These are phyloP conservation scores for Ascochyta rabiei DNA, from an alignment of 2,329 filamentous ascomycete species.

Conservation along the genomic window DNA sequence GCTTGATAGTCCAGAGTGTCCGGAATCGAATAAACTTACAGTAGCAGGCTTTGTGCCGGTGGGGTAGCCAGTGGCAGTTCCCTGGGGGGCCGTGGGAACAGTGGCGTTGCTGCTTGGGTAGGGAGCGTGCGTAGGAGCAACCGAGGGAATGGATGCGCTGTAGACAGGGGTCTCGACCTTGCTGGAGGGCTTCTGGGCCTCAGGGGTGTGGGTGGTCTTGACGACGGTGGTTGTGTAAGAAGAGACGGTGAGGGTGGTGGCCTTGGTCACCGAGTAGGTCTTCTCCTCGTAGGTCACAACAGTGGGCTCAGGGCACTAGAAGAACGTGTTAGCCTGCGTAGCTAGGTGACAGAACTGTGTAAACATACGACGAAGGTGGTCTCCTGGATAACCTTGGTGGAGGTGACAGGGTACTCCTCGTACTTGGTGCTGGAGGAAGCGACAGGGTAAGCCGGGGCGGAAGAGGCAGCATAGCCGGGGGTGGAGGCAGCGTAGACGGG, in stretches of 20 bases:
- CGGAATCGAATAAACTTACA: neutral
- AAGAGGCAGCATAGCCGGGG: conserved; percentile 18
- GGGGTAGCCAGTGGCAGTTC: conserved; percentile 35
- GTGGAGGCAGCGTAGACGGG: conserved; percentile 7
- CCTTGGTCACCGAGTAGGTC: conserved; percentile 17
- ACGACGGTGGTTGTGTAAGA: conserved; percentile 14
- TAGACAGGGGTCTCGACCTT: conserved; percentile 15
- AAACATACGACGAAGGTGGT: conserved; percentile 14
- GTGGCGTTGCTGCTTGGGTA: conserved; percentile 34
- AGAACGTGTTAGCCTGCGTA: no score
- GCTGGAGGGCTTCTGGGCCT: conserved; percentile 25
- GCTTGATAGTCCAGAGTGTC: neutral
- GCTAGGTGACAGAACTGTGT: no score
- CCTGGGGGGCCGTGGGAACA: conserved; percentile 22
- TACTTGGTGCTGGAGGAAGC: conserved; percentile 10
- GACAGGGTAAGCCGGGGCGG: conserved; percentile 9
- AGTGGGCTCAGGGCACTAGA: no score
- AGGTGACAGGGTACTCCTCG: conserved; percentile 13
- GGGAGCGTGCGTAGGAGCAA: conserved; percentile 21
- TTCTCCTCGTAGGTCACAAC: conserved; percentile 23
- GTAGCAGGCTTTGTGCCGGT: conserved; percentile 35
- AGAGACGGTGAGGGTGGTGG: conserved; percentile 9
- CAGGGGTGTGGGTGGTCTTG: conserved; percentile 27
- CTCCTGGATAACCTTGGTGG: conserved; percentile 13
- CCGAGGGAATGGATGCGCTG: conserved; percentile 18